These are phyloP conservation scores for Leccinum laetum DNA, from an alignment of 1,284 basidiomycete genomes.

Conservation along the genomic window DNA sequence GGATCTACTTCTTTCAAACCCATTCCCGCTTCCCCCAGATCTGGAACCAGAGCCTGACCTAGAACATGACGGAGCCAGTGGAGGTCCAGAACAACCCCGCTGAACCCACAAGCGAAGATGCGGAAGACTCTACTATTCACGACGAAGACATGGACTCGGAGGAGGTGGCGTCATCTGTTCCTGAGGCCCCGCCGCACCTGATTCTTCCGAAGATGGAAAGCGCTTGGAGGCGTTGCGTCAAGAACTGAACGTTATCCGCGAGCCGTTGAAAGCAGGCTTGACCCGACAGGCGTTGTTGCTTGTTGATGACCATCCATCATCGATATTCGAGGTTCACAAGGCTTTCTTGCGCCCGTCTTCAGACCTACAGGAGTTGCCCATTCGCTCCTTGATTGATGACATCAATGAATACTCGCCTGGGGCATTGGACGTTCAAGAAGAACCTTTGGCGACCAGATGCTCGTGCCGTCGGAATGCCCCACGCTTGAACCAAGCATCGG, in stretches of 20 bases:
- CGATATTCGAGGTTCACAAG: slow-evolving; percentile 88
- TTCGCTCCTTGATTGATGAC: slow-evolving; percentile 70
- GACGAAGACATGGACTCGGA: too few relatives aligned
- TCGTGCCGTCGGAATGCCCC: slow-evolving; percentile 78
- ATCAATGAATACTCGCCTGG: slow-evolving; percentile 66
- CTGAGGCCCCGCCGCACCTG: too few relatives aligned
- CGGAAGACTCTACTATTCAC: too few relatives aligned
- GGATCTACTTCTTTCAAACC: slow-evolving; percentile 84
- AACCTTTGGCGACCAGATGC: slow-evolving; percentile 78
- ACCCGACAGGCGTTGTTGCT: slow-evolving; percentile 72
- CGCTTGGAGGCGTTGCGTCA: too few relatives aligned
- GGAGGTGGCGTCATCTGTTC: too few relatives aligned
- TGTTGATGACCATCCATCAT: slow-evolving; percentile 83
- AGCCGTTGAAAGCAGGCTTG: slow-evolving; percentile 65
- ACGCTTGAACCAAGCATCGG: slow-evolving; percentile 52
- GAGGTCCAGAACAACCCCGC: slow-evolving; percentile 26
- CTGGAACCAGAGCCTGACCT: slow-evolving; percentile 52
- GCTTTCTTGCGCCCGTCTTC: slow-evolving; percentile 71
- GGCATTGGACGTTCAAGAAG: slow-evolving; percentile 68
- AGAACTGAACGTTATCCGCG: slow-evolving; percentile 46
- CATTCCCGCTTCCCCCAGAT: slow-evolving; percentile 72
- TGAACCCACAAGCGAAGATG: too few relatives aligned
- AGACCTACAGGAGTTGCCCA: slow-evolving; percentile 59
- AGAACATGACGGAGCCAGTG: slow-evolving; percentile 35
- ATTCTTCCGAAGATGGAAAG: too few relatives aligned